Evolutionary conservation across 1,139 yeast species (phyloP).

Genomic region (Yamadazyma spencermartinsiae): DNA sequence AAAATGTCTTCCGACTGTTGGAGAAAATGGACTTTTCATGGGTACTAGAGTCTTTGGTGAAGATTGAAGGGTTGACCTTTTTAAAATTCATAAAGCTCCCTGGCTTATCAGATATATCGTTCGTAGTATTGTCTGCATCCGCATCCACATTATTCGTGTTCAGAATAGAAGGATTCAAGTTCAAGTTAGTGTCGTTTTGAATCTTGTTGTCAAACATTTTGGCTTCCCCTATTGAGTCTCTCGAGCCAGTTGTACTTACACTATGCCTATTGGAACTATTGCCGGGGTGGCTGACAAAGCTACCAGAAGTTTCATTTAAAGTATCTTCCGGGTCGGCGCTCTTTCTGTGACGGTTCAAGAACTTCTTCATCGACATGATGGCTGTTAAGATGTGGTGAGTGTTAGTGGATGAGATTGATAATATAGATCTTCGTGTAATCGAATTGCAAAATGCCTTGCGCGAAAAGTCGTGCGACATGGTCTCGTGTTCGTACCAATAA

Average conservation of each 20-base stretch:
- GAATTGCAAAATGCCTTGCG: slow-evolving; percentile 12
- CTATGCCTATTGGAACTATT: slow-evolving; percentile 20
- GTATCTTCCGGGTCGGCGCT: slow-evolving; percentile 9
- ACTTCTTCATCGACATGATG: slow-evolving; percentile 22
- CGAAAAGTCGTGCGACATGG: slow-evolving; percentile 6
- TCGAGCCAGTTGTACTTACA: slow-evolving; percentile 31
- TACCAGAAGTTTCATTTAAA: slow-evolving; percentile 1
- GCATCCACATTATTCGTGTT: slow-evolving; percentile 10
- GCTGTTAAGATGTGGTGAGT: neutral
- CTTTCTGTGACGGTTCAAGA: slow-evolving; percentile 19
- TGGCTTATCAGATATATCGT: slow-evolving; percentile 9
- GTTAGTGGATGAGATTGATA: too few species aligned
- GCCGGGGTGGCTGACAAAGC: neutral
- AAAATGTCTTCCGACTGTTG: slow-evolving; percentile 32
- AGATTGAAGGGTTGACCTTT: slow-evolving; percentile 20
- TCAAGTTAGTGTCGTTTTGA: slow-evolving; percentile 33
- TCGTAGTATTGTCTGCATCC: neutral
- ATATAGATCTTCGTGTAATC: neutral
- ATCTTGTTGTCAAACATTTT: slow-evolving; percentile 29
- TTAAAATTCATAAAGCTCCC: neutral
- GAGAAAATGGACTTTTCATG: slow-evolving; percentile 38
- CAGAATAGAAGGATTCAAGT: slow-evolving; percentile 42
- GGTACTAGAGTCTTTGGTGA: slow-evolving; percentile 29
- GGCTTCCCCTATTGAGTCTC: slow-evolving; percentile 34
- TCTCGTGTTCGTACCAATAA: too few species aligned